phyloP scores from a whole-genome alignment of 2,329 filamentous ascomycete species.

The Alternaria infectoria region DNA sequence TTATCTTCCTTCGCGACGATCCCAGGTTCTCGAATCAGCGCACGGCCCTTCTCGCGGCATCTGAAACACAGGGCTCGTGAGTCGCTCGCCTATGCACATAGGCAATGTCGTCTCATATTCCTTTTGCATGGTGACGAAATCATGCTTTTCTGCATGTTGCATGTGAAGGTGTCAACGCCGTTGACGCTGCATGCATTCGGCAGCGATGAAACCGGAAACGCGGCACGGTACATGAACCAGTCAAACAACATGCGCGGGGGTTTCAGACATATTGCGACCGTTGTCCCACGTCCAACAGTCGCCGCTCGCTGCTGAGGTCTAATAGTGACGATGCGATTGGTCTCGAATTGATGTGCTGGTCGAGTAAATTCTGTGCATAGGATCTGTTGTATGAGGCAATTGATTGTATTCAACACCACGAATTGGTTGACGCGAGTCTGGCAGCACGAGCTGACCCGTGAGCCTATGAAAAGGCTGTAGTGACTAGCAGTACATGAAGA shows the following conservation, averaged over 20 bases:
- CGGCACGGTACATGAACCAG: neutral
- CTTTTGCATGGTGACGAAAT: neutral
- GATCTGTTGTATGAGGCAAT: neutral
- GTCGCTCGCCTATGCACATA: neutral
- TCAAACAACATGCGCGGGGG: neutral
- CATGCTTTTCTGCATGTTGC: neutral
- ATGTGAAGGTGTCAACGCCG: neutral
- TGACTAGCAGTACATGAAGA: conserved; percentile 13
- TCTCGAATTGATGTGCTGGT: neutral
- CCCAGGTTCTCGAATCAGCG: neutral
- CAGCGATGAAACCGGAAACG: neutral
- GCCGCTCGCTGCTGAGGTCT: neutral
- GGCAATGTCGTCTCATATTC: neutral
- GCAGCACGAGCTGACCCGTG: conserved; percentile 7
- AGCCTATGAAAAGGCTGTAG: neutral
- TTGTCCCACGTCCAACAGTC: neutral
- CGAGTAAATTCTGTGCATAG: neutral
- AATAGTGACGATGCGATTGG: neutral
- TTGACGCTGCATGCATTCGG: neutral
- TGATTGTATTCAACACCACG: conserved; percentile 11
- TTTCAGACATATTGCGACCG: neutral
- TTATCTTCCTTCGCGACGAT: neutral
- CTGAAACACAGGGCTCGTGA: neutral
- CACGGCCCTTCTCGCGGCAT: neutral
- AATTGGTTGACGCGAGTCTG: neutral